Evolutionary conservation across 345 rosid species (phyloP), one percentile per base, ranked within the genome.

Genomic region (Populus nigra): DNA sequence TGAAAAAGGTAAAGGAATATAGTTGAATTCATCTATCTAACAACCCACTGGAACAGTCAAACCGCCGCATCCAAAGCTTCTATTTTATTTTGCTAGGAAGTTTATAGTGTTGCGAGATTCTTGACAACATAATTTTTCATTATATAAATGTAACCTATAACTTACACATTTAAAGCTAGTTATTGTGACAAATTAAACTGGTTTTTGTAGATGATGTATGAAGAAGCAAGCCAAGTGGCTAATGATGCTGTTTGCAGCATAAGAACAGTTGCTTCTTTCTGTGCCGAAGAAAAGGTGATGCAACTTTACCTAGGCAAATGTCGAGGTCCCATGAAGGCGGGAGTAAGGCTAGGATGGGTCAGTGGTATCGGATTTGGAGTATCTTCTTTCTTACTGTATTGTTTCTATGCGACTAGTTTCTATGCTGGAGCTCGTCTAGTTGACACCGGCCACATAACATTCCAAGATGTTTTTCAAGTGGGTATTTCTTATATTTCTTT

Each of bases 361-460:
- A 79, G 85, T 50, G 83, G 87, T 0, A 17, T 63, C n/a, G 87
- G 83, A 71, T 83, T 87, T 38, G 89, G 87, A 49, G 11, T 81
- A 39, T 83, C 87, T 0, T 84, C 77, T 68, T 79, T 81, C 69
- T 74, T 79, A 65, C 65, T 83, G 65, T 84, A 61, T 65, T 73
- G 69, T 8, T 73, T 81, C 73, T 74, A 83, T 61, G 84, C 88
- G 11, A 27, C 59, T 43, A 65, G 82, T 39, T 87, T 87, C 80
- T 87, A 87, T 2, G 82, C 80, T 5, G 87, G 87, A 68, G 87
- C 82, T 68, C 76, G 68, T 23, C 79, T 87, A 12, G 78, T 87
- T 25, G 72, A 83, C 6, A 45, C 50, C 22, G 85, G 85, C 22
- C 61, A 63, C 70, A 79, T 72, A 39, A 78, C 86, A 47, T 85